Conservation (phyloP, 2,329 filamentous ascomycete species). For the Elsinoe arachidis region DNA sequence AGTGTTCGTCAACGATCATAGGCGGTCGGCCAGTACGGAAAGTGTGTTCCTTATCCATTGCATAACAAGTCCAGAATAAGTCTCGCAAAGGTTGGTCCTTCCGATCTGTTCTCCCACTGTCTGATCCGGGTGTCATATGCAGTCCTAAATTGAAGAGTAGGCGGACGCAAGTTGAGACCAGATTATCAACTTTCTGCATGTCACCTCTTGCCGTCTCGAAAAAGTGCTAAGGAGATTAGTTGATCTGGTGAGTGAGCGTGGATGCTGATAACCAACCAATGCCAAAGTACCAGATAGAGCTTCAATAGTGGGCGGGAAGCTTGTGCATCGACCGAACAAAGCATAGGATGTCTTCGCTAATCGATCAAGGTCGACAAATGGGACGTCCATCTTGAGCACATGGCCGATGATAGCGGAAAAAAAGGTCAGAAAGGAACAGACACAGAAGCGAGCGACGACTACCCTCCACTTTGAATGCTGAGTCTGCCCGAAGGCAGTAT, state of each 20-base stretch:
- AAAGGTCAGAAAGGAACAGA: not conserved
- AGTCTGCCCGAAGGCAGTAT: not conserved
- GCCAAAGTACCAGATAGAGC: not conserved
- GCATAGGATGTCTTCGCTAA: not conserved
- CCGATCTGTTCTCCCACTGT: constrained; percentile 18
- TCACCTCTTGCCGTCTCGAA: constrained; percentile 4
- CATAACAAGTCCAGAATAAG: constrained; percentile 49
- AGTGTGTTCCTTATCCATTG: constrained; percentile 48
- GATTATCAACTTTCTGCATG: not conserved
- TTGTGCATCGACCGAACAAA: not conserved
- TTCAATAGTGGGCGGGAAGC: not conserved
- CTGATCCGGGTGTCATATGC: constrained; percentile 16
- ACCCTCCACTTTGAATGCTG: not conserved
- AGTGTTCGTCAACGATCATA: constrained; percentile 43
- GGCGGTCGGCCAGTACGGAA: constrained; percentile 47
- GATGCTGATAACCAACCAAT: not conserved
- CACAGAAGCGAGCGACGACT: not conserved
- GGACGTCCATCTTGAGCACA: not conserved
- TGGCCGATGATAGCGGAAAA: not conserved
- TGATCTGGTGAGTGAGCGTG: too few species aligned
- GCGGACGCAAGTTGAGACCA: not conserved
- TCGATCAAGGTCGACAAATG: not conserved
- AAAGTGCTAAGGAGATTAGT: not conserved
- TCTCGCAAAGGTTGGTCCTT: constrained; percentile 27
- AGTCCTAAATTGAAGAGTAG: not conserved